Evolutionary conservation across 257 asterid species (phyloP), one percentile per base, ranked within the genome.

Genomic region (Echium plantagineum): DNA sequence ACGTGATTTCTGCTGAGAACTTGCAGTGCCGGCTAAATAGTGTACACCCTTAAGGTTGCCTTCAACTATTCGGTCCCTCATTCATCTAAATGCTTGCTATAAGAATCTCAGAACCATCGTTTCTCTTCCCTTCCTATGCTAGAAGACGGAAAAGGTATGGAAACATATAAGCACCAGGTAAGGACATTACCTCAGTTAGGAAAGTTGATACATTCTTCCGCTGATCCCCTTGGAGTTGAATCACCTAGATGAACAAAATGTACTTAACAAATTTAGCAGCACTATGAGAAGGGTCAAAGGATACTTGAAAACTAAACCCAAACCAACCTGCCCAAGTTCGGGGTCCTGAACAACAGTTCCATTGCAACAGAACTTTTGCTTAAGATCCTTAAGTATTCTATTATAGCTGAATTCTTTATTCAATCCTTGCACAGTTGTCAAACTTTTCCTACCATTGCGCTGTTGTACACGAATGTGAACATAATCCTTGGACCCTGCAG

Each of bases 321-420:
- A 28, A 15, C 72, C 47, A 31, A 86, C 95, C 87, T 88, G 93
- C 74, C 96, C 96, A 79, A 88, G 71, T 77, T 88, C 96, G 4
- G 94, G 84, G 69, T 88, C 94, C 71, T 88, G 88, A 59, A 88
- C 94, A 32, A 88, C 96, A 35, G 96, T 88, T 55, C 96, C 96
- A 81, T 87, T 87, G 84, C 96, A 87, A 81, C 96, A 87, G 67
- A 85, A 85, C 55, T 87, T 91, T 72, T 85, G 85, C 84, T 85
- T 88, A 17, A 85, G 93, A 77, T 87, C 96, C 80, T 87, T 87
- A 21, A 80, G 72, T 38, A 83, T 83, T 71, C 80, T 83, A 77
- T 74, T 80, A 38, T 83, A 80, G 82, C 86, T 82, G 79, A 77
- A 82, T 61, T 82, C 85, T 62, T 82, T 82, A 74, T 82, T 82